Conservation (phyloP, 2,329 filamentous ascomycete species). For the Diaporthe caulivora region DNA sequence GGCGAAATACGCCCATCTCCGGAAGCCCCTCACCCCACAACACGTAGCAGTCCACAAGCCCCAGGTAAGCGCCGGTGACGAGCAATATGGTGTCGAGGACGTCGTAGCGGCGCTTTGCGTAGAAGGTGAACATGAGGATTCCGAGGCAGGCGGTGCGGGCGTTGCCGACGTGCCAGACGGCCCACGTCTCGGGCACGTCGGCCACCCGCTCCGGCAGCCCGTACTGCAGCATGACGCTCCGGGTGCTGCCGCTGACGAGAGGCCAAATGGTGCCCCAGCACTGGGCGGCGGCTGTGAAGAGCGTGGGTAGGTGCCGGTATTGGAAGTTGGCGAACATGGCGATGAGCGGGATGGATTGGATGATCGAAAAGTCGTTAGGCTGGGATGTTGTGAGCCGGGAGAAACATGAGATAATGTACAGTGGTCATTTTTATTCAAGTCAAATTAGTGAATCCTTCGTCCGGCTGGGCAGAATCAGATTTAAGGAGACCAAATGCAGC, state of each 20-base stretch:
- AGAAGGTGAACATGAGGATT: slow-evolving; percentile 6
- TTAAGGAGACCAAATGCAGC: background rate
- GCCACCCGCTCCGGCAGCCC: slow-evolving; percentile 10
- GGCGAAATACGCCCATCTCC: background rate
- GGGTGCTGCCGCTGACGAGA: slow-evolving; percentile 7
- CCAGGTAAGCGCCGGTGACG: background rate
- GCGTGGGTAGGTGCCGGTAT: background rate
- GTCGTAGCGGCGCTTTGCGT: slow-evolving; percentile 3
- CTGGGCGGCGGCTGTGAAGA: slow-evolving; percentile 14
- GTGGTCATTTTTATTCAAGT: background rate
- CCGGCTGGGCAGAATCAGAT: background rate
- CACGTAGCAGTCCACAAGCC: background rate
- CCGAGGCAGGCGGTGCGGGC: slow-evolving; percentile 10
- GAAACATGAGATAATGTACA: background rate
- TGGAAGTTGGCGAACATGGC: background rate
- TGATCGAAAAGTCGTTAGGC: too few species aligned
- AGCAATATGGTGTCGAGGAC: slow-evolving; percentile 9
- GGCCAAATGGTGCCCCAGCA: slow-evolving; percentile 23
- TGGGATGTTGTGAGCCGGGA: background rate
- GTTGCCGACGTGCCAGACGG: slow-evolving; percentile 15
- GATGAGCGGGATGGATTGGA: background rate
- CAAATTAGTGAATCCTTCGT: background rate
- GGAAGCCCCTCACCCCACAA: background rate
- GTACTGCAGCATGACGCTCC: background rate
- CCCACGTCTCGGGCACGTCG: slow-evolving; percentile 3